Conservation (phyloP, 306 rosid species). For the Vigna angularis region DNA sequence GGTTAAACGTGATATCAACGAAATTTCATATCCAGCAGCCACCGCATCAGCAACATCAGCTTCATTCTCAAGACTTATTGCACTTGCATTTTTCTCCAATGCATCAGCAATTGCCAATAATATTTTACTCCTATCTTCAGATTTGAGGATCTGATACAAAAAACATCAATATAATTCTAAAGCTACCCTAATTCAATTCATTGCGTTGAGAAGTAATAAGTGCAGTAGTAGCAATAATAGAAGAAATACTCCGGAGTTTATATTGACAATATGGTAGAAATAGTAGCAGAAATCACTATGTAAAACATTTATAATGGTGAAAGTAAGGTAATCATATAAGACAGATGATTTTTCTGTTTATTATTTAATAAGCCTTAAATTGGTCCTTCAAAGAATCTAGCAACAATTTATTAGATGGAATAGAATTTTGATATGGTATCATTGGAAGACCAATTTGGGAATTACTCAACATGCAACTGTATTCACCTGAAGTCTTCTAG, state of each 20-base stretch:
- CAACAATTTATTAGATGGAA: no score
- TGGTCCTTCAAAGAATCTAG: neutral
- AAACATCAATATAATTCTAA: slow-evolving; percentile 29
- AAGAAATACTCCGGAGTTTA: neutral
- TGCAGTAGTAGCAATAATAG: no score
- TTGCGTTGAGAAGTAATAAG: neutral
- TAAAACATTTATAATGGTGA: neutral
- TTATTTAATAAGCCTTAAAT: neutral
- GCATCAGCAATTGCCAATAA: slow-evolving; percentile 86
- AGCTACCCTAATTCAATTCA: slow-evolving; percentile 14
- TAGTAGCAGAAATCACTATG: neutral
- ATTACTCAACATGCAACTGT: neutral
- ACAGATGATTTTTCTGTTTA: neutral
- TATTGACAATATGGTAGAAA: neutral
- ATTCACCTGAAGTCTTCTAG: slow-evolving; percentile 80
- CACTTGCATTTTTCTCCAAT: slow-evolving; percentile 71
- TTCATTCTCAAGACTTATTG: slow-evolving; percentile 65
- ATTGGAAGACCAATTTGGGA: neutral
- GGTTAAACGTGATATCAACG: slow-evolving; percentile 51
- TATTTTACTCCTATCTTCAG: slow-evolving; percentile 75
- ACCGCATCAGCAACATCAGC: slow-evolving; percentile 54
- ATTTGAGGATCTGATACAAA: slow-evolving; percentile 58
- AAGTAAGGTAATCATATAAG: neutral
- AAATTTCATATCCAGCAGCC: slow-evolving; percentile 43
- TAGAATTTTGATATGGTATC: neutral